Evolutionary conservation across 495 filamentous ascomycete genomes (phyloP), one percentile per base, ranked within the genome.

Genomic region (Darksidea phi): DNA sequence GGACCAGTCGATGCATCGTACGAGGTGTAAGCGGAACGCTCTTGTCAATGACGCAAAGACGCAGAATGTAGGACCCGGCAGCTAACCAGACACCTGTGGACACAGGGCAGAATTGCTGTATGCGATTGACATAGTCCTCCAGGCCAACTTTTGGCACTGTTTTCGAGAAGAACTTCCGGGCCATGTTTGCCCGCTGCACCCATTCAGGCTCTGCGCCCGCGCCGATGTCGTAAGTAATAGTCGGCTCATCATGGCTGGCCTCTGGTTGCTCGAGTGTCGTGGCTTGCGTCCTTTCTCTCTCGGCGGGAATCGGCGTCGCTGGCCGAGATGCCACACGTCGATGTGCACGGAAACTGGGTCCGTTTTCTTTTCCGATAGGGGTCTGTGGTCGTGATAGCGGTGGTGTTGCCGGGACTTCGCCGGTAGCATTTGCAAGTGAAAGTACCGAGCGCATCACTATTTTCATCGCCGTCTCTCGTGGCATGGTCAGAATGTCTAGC

Each of bases 81-180:
- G 94, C 91, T n/a, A 98, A 84, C 67, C 94, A 96, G 32, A 97
- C 95, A 15, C 85, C 92, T 1, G 94, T 93, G n/a, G 91, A 95
- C 84, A 97, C 88, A 20, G 95, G 93, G 64, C 94, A 98, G 72
- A 86, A 97, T 37, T 78, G 80, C 71, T 97, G 93, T 48, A 97
- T 83, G 45, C 94, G 88, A 61, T 84, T 74, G 18, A 97, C 79
- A 72, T 98, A 98, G 48, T 95, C 88, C 65, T 87, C 84, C 46
- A 97, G 76, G 10, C 86, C 77, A 53, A 97, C 90, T 1, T 84
- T 82, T 10, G 94, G 94, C 0, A 88, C 84, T 36, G 84, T 81
- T 69, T 94, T 95, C 21, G 89, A 93, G 73, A 92, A 92, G 75
- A 98, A 98, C 58, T 94, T 91, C 26, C 90, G 84, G 11, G 88